Conservation (phyloP, 768 basidiomycete species). For the Thelephora aurantiotincta region DNA sequence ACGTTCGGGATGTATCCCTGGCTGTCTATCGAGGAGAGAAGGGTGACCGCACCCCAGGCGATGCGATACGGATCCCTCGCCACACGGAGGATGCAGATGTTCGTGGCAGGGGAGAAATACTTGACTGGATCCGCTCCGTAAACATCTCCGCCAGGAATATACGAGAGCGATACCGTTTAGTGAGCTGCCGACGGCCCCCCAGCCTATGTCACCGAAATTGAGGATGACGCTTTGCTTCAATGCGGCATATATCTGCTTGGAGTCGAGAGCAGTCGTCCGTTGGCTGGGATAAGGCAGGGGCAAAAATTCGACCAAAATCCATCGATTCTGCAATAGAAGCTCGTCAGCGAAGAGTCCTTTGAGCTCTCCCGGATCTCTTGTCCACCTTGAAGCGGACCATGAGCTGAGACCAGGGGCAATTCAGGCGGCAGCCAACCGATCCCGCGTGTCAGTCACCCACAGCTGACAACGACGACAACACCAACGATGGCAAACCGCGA, state of each 20-base stretch:
- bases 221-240: constrained; percentile 52
- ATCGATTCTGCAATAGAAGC: constrained; percentile 48
- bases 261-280: constrained; percentile 24
- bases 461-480: constrained; percentile 5
- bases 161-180: constrained; percentile 39
- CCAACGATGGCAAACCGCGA: background rate
- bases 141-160: background rate
- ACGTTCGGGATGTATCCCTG: constrained; percentile 56
- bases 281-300: constrained; percentile 14
- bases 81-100: constrained; percentile 76
- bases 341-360: background rate
- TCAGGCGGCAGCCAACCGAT: background rate
- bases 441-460: background rate
- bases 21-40: constrained; percentile 51
- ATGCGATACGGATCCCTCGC: constrained; percentile 68
- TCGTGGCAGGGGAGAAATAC: constrained; percentile 76
- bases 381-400: constrained; percentile 66
- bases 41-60: constrained; percentile 68
- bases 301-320: constrained; percentile 80
- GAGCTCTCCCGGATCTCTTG: background rate
- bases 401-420: background rate
- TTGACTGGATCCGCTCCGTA: constrained; percentile 39
- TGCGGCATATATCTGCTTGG: constrained; percentile 55
- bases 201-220: constrained; percentile 78
- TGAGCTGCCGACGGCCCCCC: constrained; percentile 67